Evolutionary conservation across 2,329 filamentous ascomycete species (phyloP), one percentile per base, ranked within the genome.

Genomic region (Neobulgaria alba): DNA sequence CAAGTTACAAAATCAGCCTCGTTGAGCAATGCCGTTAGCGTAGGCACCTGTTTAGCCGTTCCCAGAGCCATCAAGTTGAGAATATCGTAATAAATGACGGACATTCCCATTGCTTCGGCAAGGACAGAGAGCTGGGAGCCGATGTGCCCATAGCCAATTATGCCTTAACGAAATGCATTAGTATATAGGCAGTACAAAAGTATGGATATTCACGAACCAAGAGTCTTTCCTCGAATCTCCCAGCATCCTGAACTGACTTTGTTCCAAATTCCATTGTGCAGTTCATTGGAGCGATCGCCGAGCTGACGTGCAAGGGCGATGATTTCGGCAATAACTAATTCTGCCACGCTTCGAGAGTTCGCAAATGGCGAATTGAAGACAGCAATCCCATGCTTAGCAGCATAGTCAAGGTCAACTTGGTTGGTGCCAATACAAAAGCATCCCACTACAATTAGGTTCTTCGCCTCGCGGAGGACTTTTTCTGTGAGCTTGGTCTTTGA

Each of bases 361-460:
- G 85, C 89, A 67, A 98, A 98, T 1, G 92, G 92, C 33, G 92
- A 96, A 68, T 98, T 98, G 78, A 98, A 98, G 50, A 98, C 92
- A 26, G 89, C 88, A 61, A 96, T 95, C 52, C 92, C 88, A 59
- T 85, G 78, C 53, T 75, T 73, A 35, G 87, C 87, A 20, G 88
- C 87, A 59, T 79, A 90, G 47, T 86, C 75, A 45, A 94, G 77
- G 61, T 94, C 82, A 51, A 95, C 88, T 63, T 94, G 88, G 68
- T 94, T 96, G 42, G 92, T 98, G 51, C 92, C 92, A 57, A 98
- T 98, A 64, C 92, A 98, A 75, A 98, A 98, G 69, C 92, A 98
- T 46, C 92, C 92, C 55, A 96, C 79, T 47, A 95, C 92, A 44
- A 96, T 83, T 39, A 98, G 75, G 62, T 95, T 94, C 69, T 89